These are phyloP conservation scores for Geotrichum macrosporum DNA, from an alignment of 1,139 yeast species.

Conservation along the genomic window DNA sequence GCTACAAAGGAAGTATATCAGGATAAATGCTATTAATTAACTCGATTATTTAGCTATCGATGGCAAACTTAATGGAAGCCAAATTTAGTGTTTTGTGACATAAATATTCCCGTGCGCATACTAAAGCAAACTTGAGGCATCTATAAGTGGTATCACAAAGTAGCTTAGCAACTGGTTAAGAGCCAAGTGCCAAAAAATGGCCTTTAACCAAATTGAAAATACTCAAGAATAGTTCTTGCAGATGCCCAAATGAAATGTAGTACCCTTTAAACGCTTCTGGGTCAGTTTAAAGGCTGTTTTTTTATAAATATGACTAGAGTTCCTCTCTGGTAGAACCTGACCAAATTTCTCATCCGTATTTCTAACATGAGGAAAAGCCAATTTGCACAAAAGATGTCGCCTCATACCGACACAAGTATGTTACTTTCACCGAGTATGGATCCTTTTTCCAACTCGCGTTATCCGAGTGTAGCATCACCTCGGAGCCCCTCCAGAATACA, in stretches of 20 bases:
- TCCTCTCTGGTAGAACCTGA: not conserved
- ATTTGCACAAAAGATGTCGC: not conserved
- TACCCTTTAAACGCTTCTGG: too few species aligned
- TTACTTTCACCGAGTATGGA: not conserved
- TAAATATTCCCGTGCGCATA: too few species aligned
- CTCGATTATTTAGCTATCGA: too few species aligned
- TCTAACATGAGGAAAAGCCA: not conserved
- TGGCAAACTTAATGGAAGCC: too few species aligned
- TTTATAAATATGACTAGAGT: not conserved
- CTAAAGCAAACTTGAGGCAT: too few species aligned
- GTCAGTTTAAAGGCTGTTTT: too few species aligned
- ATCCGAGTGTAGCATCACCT: not conserved
- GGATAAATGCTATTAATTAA: too few species aligned
- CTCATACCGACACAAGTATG: not conserved
- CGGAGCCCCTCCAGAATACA: not conserved
- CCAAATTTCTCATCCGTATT: not conserved
- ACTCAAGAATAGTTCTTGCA: not conserved
- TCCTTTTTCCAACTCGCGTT: constrained; percentile 2
- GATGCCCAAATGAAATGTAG: not conserved
- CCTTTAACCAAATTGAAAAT: not conserved
- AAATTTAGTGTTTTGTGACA: too few species aligned
- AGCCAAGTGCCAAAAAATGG: not conserved
- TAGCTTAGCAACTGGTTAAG: too few species aligned
- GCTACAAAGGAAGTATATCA: too few species aligned
- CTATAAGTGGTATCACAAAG: too few species aligned